A percentile compares a stretch with the other conserved stretches of the same genome.
These are phyloP conservation scores for Colletotrichum shisoi DNA, from an alignment of 2,329 filamentous ascomycete species.

Conservation along the genomic window DNA sequence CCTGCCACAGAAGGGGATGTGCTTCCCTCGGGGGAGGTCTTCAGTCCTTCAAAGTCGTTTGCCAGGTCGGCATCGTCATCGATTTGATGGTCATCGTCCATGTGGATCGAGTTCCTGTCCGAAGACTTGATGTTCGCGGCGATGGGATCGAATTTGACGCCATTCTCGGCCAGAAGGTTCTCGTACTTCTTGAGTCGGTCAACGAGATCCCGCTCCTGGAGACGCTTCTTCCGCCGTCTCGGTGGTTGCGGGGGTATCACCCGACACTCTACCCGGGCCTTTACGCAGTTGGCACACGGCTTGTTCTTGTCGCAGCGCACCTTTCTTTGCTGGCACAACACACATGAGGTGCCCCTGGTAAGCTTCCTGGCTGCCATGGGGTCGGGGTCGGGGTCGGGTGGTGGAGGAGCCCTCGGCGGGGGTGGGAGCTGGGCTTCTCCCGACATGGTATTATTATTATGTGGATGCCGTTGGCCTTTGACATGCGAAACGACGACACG, in stretches of 20 bases:
- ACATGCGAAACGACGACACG: constrained; percentile 18
- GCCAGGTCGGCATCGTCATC: constrained; percentile 66
- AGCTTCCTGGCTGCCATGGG: constrained; percentile 59
- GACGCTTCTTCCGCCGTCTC: constrained; percentile 67
- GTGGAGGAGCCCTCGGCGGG: constrained; percentile 41
- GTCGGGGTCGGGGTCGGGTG: constrained; percentile 52
- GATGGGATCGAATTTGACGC: constrained; percentile 73
- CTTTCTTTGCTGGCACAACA: constrained; percentile 79
- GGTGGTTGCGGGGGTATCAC: constrained; percentile 66
- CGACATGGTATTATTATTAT: constrained; percentile 39
- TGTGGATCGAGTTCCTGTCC: constrained; percentile 32
- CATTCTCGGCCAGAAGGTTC: constrained; percentile 68
- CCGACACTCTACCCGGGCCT: constrained; percentile 67
- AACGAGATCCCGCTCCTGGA: constrained; percentile 74
- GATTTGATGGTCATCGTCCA: constrained; percentile 34
- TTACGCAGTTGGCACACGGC: constrained; percentile 74
- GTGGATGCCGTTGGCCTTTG: constrained; percentile 23
- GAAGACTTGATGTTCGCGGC: constrained; percentile 58
- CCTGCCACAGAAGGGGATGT: constrained; percentile 46
- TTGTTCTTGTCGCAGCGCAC: constrained; percentile 77
- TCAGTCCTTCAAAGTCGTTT: constrained; percentile 63
- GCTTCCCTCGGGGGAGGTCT: constrained; percentile 60
- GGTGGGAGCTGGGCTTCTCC: constrained; percentile 39
- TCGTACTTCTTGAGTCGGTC: constrained; percentile 76
- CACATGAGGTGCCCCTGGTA: constrained; percentile 69